These are phyloP conservation scores for Sphaerobolus stellatus DNA, from an alignment of 1,284 basidiomycete genomes.

Conservation along the genomic window DNA sequence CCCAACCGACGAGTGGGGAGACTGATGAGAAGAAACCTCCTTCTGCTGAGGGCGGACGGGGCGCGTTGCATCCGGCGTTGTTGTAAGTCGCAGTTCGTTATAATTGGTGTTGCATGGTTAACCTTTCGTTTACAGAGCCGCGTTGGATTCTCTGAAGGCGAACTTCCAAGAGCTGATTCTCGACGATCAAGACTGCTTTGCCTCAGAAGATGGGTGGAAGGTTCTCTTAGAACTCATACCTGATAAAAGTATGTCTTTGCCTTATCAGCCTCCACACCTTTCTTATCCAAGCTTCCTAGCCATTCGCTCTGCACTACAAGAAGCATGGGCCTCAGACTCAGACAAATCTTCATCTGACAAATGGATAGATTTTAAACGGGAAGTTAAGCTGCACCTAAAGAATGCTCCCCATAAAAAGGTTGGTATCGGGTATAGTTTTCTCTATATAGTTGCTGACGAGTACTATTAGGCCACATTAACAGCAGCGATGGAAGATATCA, in stretches of 20 bases:
- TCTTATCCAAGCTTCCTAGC: background rate
- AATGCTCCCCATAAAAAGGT: slow-evolving; percentile 5
- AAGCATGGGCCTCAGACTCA: slow-evolving; percentile 63
- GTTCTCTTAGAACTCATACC: slow-evolving; percentile 77
- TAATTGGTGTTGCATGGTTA: slow-evolving; percentile 5
- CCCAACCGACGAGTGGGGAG: too few species aligned
- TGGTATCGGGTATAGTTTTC: background rate
- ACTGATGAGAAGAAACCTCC: too few species aligned
- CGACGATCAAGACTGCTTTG: slow-evolving; percentile 86
- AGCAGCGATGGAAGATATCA: slow-evolving; percentile 76
- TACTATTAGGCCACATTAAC: slow-evolving; percentile 34
- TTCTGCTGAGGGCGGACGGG: too few species aligned
- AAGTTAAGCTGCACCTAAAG: slow-evolving; percentile 29
- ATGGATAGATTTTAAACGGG: slow-evolving; percentile 66
- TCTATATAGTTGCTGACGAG: background rate
- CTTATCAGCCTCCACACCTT: slow-evolving; percentile 6
- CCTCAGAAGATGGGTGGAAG: slow-evolving; percentile 69
- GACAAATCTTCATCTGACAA: slow-evolving; percentile 60
- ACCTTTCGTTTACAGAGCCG: slow-evolving; percentile 37
- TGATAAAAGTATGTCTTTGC: slow-evolving; percentile 40
- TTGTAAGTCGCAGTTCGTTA: too few species aligned
- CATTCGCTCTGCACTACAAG: slow-evolving; percentile 45
- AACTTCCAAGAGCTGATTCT: slow-evolving; percentile 75
- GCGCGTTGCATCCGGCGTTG: too few species aligned
- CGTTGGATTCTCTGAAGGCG: slow-evolving; percentile 52